phyloP scores from a whole-genome alignment of 129 eudicot genomes.

The Cynara cardunculus region DNA sequence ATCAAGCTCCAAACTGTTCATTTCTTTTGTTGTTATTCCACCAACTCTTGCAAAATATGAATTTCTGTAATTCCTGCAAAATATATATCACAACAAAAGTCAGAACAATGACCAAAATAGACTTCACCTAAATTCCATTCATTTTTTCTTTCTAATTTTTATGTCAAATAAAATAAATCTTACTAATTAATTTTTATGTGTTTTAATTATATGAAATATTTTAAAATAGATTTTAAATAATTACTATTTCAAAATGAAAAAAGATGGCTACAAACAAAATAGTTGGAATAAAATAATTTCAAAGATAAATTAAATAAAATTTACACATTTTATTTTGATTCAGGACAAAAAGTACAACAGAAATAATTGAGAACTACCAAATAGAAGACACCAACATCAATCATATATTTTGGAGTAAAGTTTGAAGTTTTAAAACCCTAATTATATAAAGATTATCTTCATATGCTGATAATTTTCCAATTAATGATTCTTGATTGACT shows the following conservation, averaged over 20 bases:
- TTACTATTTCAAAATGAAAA: neutral
- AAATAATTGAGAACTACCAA: slow-evolving; percentile 15
- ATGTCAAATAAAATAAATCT: neutral
- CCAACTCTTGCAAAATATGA: slow-evolving; percentile 94
- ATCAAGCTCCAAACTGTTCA: slow-evolving; percentile 83
- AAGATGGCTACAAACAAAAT: neutral
- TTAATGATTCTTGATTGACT: neutral
- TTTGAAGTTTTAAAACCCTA: neutral
- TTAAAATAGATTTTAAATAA: neutral
- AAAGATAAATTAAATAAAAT: neutral
- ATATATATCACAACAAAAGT: neutral
- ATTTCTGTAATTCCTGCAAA: slow-evolving; percentile 91
- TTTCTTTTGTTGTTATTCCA: slow-evolving; percentile 68
- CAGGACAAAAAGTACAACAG: neutral
- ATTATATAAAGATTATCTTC: neutral
- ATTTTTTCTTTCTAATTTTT: neutral
- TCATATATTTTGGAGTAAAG: neutral
- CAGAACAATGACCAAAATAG: slow-evolving; percentile 1
- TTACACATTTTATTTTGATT: neutral
- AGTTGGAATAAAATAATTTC: neutral
- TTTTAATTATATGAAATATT: neutral
- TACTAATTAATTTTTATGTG: neutral
- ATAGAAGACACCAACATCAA: slow-evolving; percentile 9
- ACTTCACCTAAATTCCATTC: neutral
- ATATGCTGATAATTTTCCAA: neutral